Percentiles rank a stretch among this genome's conserved stretches.
These are phyloP conservation scores for Penicilliopsis zonata DNA, from an alignment of 495 filamentous ascomycete species.

Conservation along the genomic window DNA sequence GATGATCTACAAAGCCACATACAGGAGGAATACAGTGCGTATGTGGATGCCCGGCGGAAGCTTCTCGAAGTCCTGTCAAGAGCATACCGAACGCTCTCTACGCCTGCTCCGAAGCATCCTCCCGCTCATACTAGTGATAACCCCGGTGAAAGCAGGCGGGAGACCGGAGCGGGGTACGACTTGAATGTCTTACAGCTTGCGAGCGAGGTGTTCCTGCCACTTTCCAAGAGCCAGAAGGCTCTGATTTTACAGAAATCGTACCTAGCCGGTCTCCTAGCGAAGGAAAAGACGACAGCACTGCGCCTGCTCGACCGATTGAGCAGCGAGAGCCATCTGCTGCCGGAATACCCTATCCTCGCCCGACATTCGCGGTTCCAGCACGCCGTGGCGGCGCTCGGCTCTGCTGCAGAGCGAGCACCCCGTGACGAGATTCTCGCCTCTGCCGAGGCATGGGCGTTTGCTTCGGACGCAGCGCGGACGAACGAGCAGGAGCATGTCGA, in stretches of 20 bases:
- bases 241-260: slow-evolving; percentile 54
- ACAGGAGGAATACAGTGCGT: slow-evolving; percentile 31
- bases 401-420: slow-evolving; percentile 7
- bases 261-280: slow-evolving; percentile 41
- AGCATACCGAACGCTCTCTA: slow-evolving; percentile 23
- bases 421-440: slow-evolving; percentile 21
- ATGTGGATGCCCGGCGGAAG: slow-evolving; percentile 24
- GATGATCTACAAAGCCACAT: slow-evolving; percentile 35
- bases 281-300: slow-evolving; percentile 45
- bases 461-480: slow-evolving; percentile 26
- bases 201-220: slow-evolving; percentile 38
- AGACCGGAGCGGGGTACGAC: slow-evolving; percentile 9
- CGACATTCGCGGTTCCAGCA: slow-evolving; percentile 33
- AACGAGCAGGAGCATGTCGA: slow-evolving; percentile 25
- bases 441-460: slow-evolving; percentile 39
- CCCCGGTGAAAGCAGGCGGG: slow-evolving; percentile 5
- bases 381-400: slow-evolving; percentile 19
- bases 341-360: slow-evolving; percentile 42
- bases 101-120: slow-evolving; percentile 11
- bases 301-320: slow-evolving; percentile 46
- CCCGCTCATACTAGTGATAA: slow-evolving; percentile 15
- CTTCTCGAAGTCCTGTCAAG: slow-evolving; percentile 25
- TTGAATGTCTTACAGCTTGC: slow-evolving; percentile 40
- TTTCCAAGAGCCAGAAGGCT: slow-evolving; percentile 50
- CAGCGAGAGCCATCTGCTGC: slow-evolving; percentile 60